Evolutionary conservation across 2,329 filamentous ascomycete genomes (phyloP), one percentile per base, ranked within the genome.

Genomic region (Clarireedia monteithiana): DNA sequence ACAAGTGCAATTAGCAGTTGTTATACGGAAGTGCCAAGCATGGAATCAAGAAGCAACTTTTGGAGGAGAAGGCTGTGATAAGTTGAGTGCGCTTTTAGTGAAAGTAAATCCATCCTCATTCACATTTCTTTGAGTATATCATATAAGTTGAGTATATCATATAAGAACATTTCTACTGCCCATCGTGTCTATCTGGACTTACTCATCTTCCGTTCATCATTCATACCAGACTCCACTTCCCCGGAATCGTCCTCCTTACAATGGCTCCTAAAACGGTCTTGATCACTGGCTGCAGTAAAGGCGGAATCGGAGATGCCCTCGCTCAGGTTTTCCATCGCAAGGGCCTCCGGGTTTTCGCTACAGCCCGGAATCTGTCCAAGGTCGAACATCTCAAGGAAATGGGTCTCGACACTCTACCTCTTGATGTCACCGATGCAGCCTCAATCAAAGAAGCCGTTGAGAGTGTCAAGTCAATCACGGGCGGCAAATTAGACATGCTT

Each of bases 251-350:
- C 9, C 4, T 34, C 30, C 30, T 14, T 4, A 34, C 20, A 39
- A 60, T 59, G 55, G 20, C 30, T 6, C 53, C 45, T n/a, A 63
- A 63, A 50, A 55, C 66, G 23, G 61, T 70, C n/a, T 63, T 74
- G 12, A 69, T 74, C 38, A 74, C 72, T 9, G 71, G 73, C 26
- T 72, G 68, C 53, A 71, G 68, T 57, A 63, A 69, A 30, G 72
- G 71, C 9, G 70, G 73, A 27, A 67, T 74, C 27, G 73, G 73
- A 40, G 68, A 73, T 51, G 70, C 71, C n/a, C 67, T 75, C 5
- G 72, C 72, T 7, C 59, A 64, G 45, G 68, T 69, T 44, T 71
- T 73, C 54, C 70, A 72, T 58, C 51, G 55, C 3, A 62, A 64
- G 7, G 73, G 72, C 1, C 63, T 70, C 27, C 66, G 67, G 6